Base-by-base conservation (phyloP, 495 filamentous ascomycete species). In the Lichenothelia convexa region DNA sequence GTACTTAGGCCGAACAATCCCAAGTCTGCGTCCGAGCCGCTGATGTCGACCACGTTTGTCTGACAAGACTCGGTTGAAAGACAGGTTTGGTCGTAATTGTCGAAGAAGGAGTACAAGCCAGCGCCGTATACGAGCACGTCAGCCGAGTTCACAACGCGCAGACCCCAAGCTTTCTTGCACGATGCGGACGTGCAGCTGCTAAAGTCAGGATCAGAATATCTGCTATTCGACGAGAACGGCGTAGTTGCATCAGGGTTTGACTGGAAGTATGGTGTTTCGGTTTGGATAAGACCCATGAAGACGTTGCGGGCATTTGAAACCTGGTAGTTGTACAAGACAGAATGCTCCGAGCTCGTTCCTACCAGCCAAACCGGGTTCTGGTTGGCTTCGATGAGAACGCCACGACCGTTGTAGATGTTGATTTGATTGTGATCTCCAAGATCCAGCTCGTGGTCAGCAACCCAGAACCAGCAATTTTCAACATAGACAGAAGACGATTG, bases 271-370 rank as follows among this genome's bases (percentile, higher is more conserved):
- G 50, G 79, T 1, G 83, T 83, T 55, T 91, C 83, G 5, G 83
- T 84, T 46, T 92, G 83, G 48, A 87, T 75, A 52, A 78, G 70
- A 15, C 77, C 76, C 51, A 71, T 73, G 49, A 73, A 76, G 35
- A 87, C 61, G 42, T 80, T 73, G 45, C 68, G 59, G 3, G 80
- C 78, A 32, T 66, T 68, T 34, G 63, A 57, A 43, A 89, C 60
- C 41, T 89, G 78, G 62, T 87, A 91, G 51, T 92, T 80, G 49
- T 84, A 85, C 1, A 91, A 63, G 3, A 66, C 59, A 51, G 75
- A 69, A 55, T 92, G 83, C 56, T 92, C 83, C 3, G 73, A 73
- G 0, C 66, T 65, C 0, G 81, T 86, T 32, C 80, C 83, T 30
- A 70, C 69, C 3, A 76, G 62, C 64, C 71, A 64, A 36, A 65